Evolutionary conservation across 495 filamentous ascomycete species (phyloP).

Genomic region (Tuber calosporum): DNA sequence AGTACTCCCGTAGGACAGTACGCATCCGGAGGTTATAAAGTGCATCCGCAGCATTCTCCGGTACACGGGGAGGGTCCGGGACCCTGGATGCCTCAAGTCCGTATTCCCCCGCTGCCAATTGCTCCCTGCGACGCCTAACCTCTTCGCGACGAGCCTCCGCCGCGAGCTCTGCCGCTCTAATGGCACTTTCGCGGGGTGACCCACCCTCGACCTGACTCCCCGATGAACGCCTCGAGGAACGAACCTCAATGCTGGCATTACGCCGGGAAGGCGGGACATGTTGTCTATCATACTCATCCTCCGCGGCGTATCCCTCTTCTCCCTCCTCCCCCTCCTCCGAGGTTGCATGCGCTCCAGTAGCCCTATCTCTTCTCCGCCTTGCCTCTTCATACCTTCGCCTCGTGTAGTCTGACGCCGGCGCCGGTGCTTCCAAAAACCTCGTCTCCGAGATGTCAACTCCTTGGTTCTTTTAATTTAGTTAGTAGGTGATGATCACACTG

Average conservation of each 20-base stretch:
- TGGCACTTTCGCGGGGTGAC: conserved; percentile 27
- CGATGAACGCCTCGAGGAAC: conserved; percentile 3
- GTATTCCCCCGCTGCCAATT: conserved; percentile 10
- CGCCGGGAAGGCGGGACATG: not conserved
- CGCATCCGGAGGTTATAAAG: conserved; percentile 31
- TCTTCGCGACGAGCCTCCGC: conserved; percentile 27
- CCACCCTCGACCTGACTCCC: conserved; percentile 6
- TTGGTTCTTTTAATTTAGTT: conserved; percentile 12
- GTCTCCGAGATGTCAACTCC: conserved; percentile 29
- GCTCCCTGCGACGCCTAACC: conserved; percentile 20
- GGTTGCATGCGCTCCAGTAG: conserved; percentile 2
- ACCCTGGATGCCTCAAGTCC: conserved; percentile 17
- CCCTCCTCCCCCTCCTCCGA: conserved; percentile 11
- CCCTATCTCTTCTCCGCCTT: conserved; percentile 30
- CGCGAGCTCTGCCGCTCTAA: conserved; percentile 32
- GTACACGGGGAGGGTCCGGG: conserved; percentile 17
- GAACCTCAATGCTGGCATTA: conserved; percentile 11
- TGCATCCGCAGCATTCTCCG: conserved; percentile 25
- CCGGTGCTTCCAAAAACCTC: conserved; percentile 33
- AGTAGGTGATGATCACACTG: not conserved
- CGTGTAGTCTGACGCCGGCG: conserved; percentile 31
- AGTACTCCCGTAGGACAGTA: conserved; percentile 23
- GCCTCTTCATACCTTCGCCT: conserved; percentile 34
- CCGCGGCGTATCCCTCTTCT: conserved; percentile 29
- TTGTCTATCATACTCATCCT: conserved; percentile 20